Percentiles rank a stretch among this genome's conserved stretches.
Conservation (phyloP, 768 basidiomycete species). For the Gyrodon lividus region DNA sequence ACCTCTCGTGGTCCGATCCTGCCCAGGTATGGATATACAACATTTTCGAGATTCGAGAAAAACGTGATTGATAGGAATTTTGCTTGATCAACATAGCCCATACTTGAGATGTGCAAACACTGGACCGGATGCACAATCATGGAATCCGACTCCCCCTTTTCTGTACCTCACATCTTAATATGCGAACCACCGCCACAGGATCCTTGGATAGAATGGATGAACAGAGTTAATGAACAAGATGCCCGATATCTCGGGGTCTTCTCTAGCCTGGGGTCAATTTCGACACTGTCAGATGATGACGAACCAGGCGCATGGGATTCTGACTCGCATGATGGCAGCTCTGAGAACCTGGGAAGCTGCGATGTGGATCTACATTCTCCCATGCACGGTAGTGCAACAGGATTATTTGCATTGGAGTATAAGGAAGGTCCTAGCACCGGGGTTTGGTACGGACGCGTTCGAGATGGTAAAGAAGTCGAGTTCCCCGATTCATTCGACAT, state of each 20-base stretch:
- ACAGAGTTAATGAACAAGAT: constrained; percentile 18
- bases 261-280: background rate
- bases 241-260: background rate
- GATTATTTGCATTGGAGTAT: background rate
- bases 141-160: constrained; percentile 43
- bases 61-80: background rate
- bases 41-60: background rate
- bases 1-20: constrained; percentile 51
- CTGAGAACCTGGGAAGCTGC: background rate
- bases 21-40: constrained; percentile 40
- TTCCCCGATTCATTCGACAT: background rate
- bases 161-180: constrained; percentile 47
- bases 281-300: background rate
- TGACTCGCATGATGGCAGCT: background rate
- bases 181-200: constrained; percentile 38
- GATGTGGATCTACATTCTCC: background rate
- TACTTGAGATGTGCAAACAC: constrained; percentile 28
- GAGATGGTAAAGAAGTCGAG: background rate
- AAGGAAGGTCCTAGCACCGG: background rate
- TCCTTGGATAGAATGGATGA: constrained; percentile 38
- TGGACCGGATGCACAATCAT: constrained; percentile 35
- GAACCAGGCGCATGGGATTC: background rate
- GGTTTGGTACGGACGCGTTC: background rate
- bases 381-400: background rate
- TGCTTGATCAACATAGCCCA: constrained; percentile 25